These are phyloP conservation scores for Suillus cothurnatus DNA, from an alignment of 768 basidiomycete genomes.

Conservation along the genomic window DNA sequence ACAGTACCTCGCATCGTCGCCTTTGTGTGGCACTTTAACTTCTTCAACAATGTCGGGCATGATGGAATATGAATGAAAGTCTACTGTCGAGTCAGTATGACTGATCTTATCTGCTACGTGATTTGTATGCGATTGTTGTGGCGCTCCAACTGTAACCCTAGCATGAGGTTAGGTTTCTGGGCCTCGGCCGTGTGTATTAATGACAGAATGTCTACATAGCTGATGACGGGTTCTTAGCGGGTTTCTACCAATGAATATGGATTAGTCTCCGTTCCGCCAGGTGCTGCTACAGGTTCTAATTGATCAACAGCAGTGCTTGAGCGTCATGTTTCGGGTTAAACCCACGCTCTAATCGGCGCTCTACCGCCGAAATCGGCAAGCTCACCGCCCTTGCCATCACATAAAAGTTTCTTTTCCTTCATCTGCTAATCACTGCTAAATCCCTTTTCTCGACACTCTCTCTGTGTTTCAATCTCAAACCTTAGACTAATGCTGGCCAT, in stretches of 20 bases:
- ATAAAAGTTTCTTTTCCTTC: constrained; percentile 3
- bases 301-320: constrained; percentile 7
- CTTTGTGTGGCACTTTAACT: too few species aligned
- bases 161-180: constrained; percentile 23
- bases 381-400: not conserved
- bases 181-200: constrained; percentile 5
- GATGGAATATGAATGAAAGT: constrained; percentile 5
- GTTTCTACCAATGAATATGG: not conserved
- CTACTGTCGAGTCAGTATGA: constrained; percentile 8
- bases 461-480: constrained; percentile 26
- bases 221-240: not conserved
- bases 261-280: not conserved
- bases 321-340: constrained; percentile 4
- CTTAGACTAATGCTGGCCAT: constrained; percentile 49
- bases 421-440: constrained; percentile 8
- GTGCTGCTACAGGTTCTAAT: not conserved
- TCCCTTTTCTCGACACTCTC: constrained; percentile 23
- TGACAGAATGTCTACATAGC: constrained; percentile 1
- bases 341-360: constrained; percentile 13
- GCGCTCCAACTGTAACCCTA: constrained; percentile 13
- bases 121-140: constrained; percentile 4
- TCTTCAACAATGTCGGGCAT: constrained; percentile 19
- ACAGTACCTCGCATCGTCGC: not conserved
- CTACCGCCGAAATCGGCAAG: constrained; percentile 22
- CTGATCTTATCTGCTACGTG: constrained; percentile 25